These are phyloP conservation scores for Fraxinus xanthoxyloides DNA, from an alignment of 305 asterid species.

Conservation along the genomic window DNA sequence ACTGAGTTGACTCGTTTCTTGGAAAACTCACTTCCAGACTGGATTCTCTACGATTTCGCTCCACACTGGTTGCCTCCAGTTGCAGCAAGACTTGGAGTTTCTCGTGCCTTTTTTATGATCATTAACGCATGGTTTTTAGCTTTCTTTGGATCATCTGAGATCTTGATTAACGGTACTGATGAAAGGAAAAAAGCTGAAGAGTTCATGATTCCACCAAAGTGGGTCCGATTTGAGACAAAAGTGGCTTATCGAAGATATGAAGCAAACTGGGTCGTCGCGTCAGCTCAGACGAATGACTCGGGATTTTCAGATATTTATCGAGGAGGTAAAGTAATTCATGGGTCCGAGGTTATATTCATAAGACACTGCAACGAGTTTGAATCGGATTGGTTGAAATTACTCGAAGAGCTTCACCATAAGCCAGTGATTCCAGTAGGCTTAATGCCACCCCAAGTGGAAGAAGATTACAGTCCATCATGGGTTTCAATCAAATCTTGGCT, in stretches of 20 bases:
- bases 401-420: background rate
- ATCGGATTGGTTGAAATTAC: background rate
- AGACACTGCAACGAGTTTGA: background rate
- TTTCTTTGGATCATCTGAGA: background rate
- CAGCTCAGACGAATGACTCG: background rate
- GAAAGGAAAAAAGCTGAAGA: background rate
- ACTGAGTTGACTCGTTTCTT: constrained; percentile 7
- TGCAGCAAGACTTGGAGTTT: background rate
- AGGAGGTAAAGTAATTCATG: background rate
- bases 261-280: background rate
- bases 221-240: background rate
- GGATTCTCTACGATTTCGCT: constrained; percentile 10
- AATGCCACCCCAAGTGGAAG: constrained; percentile 35
- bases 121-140: background rate
- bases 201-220: background rate
- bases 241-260: background rate
- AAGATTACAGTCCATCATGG: constrained; percentile 17
- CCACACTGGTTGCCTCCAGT: background rate
- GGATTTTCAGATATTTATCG: background rate
- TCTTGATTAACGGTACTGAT: background rate
- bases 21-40: constrained; percentile 15
- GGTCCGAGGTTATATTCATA: background rate
- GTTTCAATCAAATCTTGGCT: constrained; percentile 35
- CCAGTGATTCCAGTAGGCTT: constrained; percentile 8
- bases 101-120: background rate